These are phyloP conservation scores for Stephanodiscus triporus DNA, from an alignment of 108 stramenopile species.

Conservation along the genomic window DNA sequence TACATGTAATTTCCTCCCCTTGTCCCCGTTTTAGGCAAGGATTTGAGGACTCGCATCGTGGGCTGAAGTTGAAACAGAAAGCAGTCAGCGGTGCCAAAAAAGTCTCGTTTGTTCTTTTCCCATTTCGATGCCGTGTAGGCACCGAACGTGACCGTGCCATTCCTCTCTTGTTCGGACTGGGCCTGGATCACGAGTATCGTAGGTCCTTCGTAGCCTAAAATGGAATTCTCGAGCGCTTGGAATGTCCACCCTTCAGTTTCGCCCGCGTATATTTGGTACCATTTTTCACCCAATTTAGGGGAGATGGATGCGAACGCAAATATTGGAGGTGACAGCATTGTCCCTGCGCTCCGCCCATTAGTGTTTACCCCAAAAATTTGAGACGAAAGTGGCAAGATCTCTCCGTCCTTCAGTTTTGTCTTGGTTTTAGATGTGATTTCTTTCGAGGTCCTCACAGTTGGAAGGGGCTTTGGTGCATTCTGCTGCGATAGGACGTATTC, in stretches of 20 bases:
- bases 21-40: conserved; percentile 58
- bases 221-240: conserved; percentile 72
- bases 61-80: conserved; percentile 74
- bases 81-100: conserved; percentile 82
- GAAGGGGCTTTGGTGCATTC: conserved; percentile 4
- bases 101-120: conserved; percentile 73
- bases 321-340: conserved; percentile 26
- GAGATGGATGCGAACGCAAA: conserved; percentile 45
- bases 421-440: conserved; percentile 16
- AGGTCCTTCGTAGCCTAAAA: conserved; percentile 69
- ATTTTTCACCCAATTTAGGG: conserved; percentile 52
- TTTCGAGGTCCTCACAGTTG: conserved; percentile 34
- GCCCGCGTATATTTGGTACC: conserved; percentile 78
- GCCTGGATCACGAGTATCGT: conserved; percentile 27
- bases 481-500: not conserved
- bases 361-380: conserved; percentile 38
- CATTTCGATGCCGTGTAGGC: conserved; percentile 76
- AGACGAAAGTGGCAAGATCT: conserved; percentile 29
- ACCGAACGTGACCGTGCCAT: conserved; percentile 52
- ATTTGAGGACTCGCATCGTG: conserved; percentile 60
- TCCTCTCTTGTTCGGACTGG: conserved; percentile 9
- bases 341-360: not conserved
- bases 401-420: conserved; percentile 12
- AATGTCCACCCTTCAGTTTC: conserved; percentile 81
- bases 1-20: conserved; percentile 79